Base-by-base conservation (phyloP, 352 stramenopile species). In the Phytophthora agathidicida region DNA sequence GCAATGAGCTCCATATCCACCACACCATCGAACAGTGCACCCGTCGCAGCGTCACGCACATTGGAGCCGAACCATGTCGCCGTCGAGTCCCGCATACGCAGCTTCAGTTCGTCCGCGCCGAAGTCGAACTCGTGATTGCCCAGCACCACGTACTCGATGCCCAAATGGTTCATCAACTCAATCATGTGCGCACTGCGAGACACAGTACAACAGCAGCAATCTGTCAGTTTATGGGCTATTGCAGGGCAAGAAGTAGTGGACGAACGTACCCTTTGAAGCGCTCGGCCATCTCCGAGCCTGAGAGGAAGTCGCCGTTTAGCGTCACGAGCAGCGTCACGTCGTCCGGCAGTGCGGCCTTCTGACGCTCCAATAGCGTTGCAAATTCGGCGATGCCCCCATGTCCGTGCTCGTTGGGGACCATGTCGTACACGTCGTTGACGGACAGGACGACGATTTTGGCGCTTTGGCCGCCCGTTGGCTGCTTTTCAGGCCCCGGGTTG, bases 121-220 rank as follows among this genome's bases (percentile, higher is more conserved):
- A 90, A 93, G 43, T 93, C 83, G 41, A 91, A 93, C 58, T 93
- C 83, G 67, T 93, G 83, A 62, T 93, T 93, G 27, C 83, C 83
- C 51, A 90, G 42, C 19, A 93, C 83, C 22, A 90, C 76, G 59
- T 89, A 93, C 27, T 87, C 67, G 35, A 93, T 81, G 9, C 62
- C 73, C 32, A 93, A 57, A 32, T 88, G 75, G 59, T 93, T 90
- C 64, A 93, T 74, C 14, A 93, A 39, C 43, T 88, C 80, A 38
- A 93, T 81, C 80, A 93, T 93, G 60, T 90, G 80, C 5, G 72
- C 80, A 7, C 82, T 91, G 24, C 23, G 42, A 53, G 3, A 30
- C 3, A 41, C 5, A 39, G n/a, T n/a, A 51, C 10, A 51, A 19
- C 8, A 42, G 36, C 3, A 37, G 17, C n/a, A 30, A 45, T 20